phyloP scores from a whole-genome alignment of 2,329 filamentous ascomycete species.

The Verticillium isaacii region DNA sequence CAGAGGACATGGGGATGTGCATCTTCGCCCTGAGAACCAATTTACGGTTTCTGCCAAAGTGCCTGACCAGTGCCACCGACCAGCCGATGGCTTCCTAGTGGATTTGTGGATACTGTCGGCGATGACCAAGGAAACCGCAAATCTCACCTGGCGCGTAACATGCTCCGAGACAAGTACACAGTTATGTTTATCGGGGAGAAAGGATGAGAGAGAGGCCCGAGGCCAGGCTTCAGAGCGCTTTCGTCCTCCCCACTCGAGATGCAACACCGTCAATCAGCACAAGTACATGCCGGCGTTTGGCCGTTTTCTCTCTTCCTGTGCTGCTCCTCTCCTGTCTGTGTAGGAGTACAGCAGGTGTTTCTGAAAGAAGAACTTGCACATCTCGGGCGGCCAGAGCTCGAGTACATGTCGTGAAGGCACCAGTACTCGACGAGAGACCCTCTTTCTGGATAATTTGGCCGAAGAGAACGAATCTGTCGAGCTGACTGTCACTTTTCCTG shows the following conservation, averaged over 20 bases:
- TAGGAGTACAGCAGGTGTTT: too few species aligned
- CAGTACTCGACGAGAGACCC: background rate
- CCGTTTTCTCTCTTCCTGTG: too few species aligned
- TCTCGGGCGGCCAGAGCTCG: background rate
- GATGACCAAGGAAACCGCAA: background rate
- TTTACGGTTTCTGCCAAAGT: conserved; percentile 11
- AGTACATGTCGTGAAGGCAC: background rate
- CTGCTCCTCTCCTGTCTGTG: too few species aligned
- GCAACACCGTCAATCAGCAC: background rate
- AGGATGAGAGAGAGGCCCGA: background rate
- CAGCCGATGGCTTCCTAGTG: background rate
- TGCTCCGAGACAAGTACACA: background rate
- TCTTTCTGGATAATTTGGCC: background rate
- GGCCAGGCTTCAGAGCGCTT: background rate
- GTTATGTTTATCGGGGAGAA: background rate
- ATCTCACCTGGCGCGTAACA: background rate
- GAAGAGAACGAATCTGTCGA: background rate
- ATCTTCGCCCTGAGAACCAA: conserved; percentile 11
- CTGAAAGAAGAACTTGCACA: background rate
- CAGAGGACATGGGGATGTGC: conserved; percentile 10
- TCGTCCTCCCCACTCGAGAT: background rate
- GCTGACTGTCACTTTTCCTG: background rate
- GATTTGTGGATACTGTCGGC: background rate
- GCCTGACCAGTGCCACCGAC: conserved; percentile 4
- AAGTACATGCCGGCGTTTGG: background rate